A percentile compares a stretch with the other conserved stretches of the same genome.
These are phyloP conservation scores for Boletus subluridellus DNA, from an alignment of 1,284 basidiomycete genomes.

Conservation along the genomic window DNA sequence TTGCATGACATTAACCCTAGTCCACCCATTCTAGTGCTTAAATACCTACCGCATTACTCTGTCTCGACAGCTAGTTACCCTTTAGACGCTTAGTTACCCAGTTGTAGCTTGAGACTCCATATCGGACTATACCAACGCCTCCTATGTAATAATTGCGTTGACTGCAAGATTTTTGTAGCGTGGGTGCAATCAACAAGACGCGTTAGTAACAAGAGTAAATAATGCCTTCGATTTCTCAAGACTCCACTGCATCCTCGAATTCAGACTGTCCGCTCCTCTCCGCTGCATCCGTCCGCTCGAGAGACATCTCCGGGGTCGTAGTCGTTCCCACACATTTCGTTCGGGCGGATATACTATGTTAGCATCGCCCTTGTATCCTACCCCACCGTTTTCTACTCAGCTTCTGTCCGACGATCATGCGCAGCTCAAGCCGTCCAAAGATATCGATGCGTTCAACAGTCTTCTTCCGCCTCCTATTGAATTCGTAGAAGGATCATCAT, in stretches of 20 bases:
- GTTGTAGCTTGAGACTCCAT: background rate
- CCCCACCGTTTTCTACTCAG: conserved; percentile 48
- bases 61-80: conserved; percentile 2
- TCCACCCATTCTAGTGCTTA: conserved; percentile 6
- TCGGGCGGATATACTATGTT: conserved; percentile 44
- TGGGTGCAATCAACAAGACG: conserved; percentile 14
- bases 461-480: conserved; percentile 71
- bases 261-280: conserved; percentile 13
- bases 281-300: conserved; percentile 4
- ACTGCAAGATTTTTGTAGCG: background rate
- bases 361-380: conserved; percentile 55
- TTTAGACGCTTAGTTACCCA: conserved; percentile 10
- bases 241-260: background rate
- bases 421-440: conserved; percentile 62
- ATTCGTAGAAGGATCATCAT: conserved; percentile 77
- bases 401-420: conserved; percentile 47
- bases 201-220: conserved; percentile 31
- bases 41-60: background rate
- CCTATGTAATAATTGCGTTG: background rate
- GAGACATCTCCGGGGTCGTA: conserved; percentile 2
- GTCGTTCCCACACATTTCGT: conserved; percentile 2
- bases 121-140: background rate
- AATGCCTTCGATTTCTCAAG: conserved; percentile 20
- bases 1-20: background rate
- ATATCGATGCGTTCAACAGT: conserved; percentile 69